phyloP scores from a whole-genome alignment of 1,139 yeast species.

The Wickerhamomyces sp. region DNA sequence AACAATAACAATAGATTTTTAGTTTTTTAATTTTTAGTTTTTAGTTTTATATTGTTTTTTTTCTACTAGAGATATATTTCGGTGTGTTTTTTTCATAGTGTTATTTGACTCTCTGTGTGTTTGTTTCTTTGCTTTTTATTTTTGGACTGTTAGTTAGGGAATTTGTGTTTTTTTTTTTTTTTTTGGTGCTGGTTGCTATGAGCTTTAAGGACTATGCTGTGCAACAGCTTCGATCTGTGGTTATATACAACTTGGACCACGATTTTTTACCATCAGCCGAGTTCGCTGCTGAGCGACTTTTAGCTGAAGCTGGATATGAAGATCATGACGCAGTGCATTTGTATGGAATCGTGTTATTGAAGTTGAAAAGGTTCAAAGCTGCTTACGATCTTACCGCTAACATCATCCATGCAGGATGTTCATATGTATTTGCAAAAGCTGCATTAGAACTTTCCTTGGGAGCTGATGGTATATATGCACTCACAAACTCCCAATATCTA shows the following conservation, averaged over 20 bases:
- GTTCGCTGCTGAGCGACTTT: conserved; percentile 72
- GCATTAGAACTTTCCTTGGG: conserved; percentile 53
- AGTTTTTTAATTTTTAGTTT: too few species aligned
- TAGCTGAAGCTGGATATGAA: conserved; percentile 39
- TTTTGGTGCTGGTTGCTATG: too few species aligned
- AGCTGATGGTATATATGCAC: conserved; percentile 60
- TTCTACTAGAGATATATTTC: too few species aligned
- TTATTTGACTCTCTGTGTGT: too few species aligned
- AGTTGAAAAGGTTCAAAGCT: conserved; percentile 52
- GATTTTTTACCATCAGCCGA: conserved; percentile 70
- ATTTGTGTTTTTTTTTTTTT: too few species aligned
- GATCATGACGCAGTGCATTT: conserved; percentile 56
- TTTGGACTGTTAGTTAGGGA: too few species aligned
- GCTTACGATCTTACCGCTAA: conserved; percentile 49
- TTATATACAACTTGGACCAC: conserved; percentile 68
- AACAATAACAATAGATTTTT: too few species aligned
- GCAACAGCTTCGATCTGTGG: conserved; percentile 46
- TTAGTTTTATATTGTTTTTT: too few species aligned
- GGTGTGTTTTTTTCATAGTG: too few species aligned
- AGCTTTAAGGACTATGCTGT: conserved; percentile 25
- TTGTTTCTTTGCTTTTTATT: too few species aligned
- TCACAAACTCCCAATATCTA: conserved; percentile 37
- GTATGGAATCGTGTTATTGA: conserved; percentile 57
- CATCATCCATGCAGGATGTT: conserved; percentile 61
- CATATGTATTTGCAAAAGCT: conserved; percentile 63